A percentile compares a stretch with the other conserved stretches of the same genome.
Conservation (phyloP, 305 asterid species). For the Fraxinus latifolia region DNA sequence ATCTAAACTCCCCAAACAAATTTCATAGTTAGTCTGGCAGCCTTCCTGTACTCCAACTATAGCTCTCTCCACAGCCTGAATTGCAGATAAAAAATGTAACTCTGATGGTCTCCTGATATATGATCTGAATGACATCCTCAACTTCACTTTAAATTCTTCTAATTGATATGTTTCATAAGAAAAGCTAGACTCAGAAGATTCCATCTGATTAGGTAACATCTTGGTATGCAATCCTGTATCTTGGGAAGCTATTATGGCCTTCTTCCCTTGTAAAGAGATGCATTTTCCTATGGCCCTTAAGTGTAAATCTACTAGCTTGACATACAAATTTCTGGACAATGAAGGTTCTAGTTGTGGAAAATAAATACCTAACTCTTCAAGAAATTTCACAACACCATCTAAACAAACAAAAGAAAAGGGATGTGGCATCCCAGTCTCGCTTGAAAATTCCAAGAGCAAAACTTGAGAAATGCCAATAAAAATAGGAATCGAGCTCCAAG, state of each 20-base stretch:
- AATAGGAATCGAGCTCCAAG: conserved; percentile 47
- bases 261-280: conserved; percentile 72
- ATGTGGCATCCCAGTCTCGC: conserved; percentile 36
- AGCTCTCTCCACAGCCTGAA: conserved; percentile 89
- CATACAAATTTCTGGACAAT: conserved; percentile 53
- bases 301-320: conserved; percentile 62
- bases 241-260: conserved; percentile 62
- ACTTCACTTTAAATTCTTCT: conserved; percentile 50
- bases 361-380: conserved; percentile 69
- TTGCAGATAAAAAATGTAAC: conserved; percentile 57
- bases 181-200: conserved; percentile 23
- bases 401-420: conserved; percentile 51
- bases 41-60: conserved; percentile 73
- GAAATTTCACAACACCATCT: conserved; percentile 69
- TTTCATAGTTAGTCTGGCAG: conserved; percentile 56
- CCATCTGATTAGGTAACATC: conserved; percentile 34
- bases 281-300: conserved; percentile 79
- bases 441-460: conserved; percentile 60
- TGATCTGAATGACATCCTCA: conserved; percentile 62
- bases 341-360: conserved; percentile 56
- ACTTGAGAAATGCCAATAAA: conserved; percentile 49
- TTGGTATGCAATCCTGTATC: conserved; percentile 52
- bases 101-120: conserved; percentile 63
- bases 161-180: conserved; percentile 41
- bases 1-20: conserved; percentile 50